Evolutionary conservation across 179 eudicot species (phyloP).

Genomic region (Drosera spatulata): DNA sequence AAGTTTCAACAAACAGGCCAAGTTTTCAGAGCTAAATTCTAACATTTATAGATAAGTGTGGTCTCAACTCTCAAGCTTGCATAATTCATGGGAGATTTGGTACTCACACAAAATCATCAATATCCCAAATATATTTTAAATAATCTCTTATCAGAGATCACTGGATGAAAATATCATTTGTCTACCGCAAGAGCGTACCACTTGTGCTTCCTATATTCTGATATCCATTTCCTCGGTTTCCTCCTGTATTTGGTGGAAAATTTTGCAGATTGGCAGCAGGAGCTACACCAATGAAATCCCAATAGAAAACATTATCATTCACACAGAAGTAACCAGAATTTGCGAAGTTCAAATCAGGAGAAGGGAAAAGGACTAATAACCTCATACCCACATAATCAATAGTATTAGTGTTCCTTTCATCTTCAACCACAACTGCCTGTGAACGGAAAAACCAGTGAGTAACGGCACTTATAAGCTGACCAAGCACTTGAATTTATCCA

Average conservation of each 20-base stretch:
- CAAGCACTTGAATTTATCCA: too few relatives aligned
- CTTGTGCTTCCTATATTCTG: slow-evolving; percentile 42
- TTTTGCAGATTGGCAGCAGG: slow-evolving; percentile 50
- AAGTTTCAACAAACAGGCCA: too few relatives aligned
- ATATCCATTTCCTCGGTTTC: slow-evolving; percentile 38
- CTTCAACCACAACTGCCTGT: slow-evolving; percentile 53
- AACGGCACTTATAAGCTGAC: background rate
- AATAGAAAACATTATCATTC: background rate
- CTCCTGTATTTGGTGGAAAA: slow-evolving; percentile 51
- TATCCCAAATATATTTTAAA: too few relatives aligned
- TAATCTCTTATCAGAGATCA: too few relatives aligned
- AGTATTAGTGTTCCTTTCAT: slow-evolving; percentile 29
- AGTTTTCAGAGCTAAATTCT: too few relatives aligned
- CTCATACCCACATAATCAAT: slow-evolving; percentile 37
- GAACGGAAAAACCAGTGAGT: slow-evolving; percentile 2
- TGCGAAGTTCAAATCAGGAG: background rate
- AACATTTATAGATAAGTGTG: too few relatives aligned
- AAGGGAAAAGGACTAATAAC: slow-evolving; percentile 3
- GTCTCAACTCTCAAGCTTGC: too few relatives aligned
- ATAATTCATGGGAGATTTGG: too few relatives aligned
- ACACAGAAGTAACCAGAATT: slow-evolving; percentile 2
- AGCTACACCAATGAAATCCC: slow-evolving; percentile 25
- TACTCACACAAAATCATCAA: too few relatives aligned
- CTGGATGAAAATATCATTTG: too few relatives aligned
- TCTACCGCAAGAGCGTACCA: slow-evolving; percentile 44